These are phyloP conservation scores for Aquilaria sinensis DNA, from an alignment of 345 rosid species.

Conservation along the genomic window DNA sequence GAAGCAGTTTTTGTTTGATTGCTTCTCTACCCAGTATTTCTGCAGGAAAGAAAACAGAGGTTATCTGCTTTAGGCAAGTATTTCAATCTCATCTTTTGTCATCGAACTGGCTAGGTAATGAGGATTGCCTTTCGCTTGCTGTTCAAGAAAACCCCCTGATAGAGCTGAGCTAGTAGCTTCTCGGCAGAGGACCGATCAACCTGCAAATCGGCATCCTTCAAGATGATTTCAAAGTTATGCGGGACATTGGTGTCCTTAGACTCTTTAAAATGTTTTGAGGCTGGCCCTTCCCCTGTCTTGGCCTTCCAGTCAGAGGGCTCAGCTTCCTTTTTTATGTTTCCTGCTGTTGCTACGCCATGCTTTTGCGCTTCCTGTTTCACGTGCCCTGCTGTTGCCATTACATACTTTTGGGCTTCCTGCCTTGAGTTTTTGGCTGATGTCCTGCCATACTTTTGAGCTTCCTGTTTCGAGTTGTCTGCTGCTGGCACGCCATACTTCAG, in stretches of 20 bases:
- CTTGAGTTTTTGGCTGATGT: no score
- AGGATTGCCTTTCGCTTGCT: conserved; percentile 33
- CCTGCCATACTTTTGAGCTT: neutral
- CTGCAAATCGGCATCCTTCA: conserved; percentile 37
- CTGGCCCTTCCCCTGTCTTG: neutral
- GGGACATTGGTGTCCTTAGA: conserved; percentile 24
- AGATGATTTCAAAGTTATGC: conserved; percentile 34
- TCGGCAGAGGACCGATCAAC: conserved; percentile 22
- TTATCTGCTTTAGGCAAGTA: no score
- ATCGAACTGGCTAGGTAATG: neutral
- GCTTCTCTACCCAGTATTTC: conserved; percentile 50
- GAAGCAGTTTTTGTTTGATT: conserved; percentile 43
- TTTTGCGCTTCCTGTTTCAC: neutral
- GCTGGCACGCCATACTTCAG: neutral
- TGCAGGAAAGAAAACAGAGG: conserved; percentile 15
- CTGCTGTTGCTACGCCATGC: no score
- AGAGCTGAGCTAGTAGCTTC: conserved; percentile 29
- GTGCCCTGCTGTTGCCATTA: neutral
- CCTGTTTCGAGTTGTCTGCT: neutral
- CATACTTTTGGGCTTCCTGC: neutral
- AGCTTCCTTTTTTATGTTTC: no score
- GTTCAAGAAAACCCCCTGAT: conserved; percentile 37
- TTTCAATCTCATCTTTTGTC: no score
- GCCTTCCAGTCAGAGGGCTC: neutral
- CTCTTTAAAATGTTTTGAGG: no score